A percentile compares a stretch with the other conserved stretches of the same genome.
Evolutionary conservation across 108 stramenopile species (phyloP).

Genomic region (Fragilariopsis cylindrus): DNA sequence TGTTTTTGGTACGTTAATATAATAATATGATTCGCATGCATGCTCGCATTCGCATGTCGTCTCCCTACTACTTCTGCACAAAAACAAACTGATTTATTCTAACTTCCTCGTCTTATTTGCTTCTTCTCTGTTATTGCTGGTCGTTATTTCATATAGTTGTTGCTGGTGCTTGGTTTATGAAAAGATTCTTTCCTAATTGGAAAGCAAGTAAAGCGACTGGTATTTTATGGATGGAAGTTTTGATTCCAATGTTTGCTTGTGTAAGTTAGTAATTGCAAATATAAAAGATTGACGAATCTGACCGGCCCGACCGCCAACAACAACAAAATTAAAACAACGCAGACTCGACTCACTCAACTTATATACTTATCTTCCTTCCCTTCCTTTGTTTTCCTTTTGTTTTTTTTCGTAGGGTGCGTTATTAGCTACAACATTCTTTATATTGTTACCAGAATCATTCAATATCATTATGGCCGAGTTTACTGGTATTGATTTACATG

Average conservation of each 20-base stretch:
- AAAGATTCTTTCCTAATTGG: slow-evolving; percentile 4
- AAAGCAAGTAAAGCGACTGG: not conserved
- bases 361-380: not conserved
- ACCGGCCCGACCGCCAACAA: not conserved
- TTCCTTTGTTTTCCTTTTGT: not conserved
- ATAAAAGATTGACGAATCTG: not conserved
- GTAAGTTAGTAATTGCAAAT: not conserved
- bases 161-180: slow-evolving; percentile 29
- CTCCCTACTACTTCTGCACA: no score
- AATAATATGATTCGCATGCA: slow-evolving; percentile 18
- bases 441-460: slow-evolving; percentile 62
- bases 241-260: slow-evolving; percentile 51
- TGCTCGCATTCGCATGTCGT: not conserved
- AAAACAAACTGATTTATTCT: no score
- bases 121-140: no score
- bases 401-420: slow-evolving; percentile 45
- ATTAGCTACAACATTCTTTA: slow-evolving; percentile 65
- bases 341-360: not conserved
- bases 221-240: slow-evolving; percentile 7
- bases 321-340: not conserved
- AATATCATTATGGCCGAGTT: slow-evolving; percentile 28
- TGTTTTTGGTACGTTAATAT: slow-evolving; percentile 16
- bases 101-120: no score
- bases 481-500: slow-evolving; percentile 20
- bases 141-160: not conserved